These are phyloP conservation scores for Fusarium bactridioides DNA, from an alignment of 2,329 filamentous ascomycete species.

Conservation along the genomic window DNA sequence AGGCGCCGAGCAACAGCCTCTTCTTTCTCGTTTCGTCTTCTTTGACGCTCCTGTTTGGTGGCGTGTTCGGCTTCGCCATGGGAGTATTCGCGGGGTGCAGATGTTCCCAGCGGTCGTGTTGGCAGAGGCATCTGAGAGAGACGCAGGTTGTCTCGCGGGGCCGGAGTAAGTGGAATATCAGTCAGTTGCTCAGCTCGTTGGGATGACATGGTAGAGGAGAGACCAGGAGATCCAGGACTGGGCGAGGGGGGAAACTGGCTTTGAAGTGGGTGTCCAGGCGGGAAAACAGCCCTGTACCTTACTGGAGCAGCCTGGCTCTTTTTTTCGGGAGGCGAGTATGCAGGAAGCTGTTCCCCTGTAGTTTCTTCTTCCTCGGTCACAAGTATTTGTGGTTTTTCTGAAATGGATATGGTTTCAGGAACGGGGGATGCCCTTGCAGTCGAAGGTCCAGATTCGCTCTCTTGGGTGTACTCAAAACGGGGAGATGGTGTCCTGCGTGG, in stretches of 20 bases:
- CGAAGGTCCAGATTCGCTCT: constrained; percentile 26
- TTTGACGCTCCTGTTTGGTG: constrained; percentile 59
- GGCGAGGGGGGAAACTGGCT: constrained; percentile 64
- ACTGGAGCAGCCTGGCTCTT: constrained; percentile 46
- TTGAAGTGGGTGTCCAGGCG: constrained; percentile 59
- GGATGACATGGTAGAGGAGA: constrained; percentile 68
- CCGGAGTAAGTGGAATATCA: constrained; percentile 64
- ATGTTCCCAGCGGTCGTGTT: constrained; percentile 55
- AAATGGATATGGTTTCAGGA: constrained; percentile 23
- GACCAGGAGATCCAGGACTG: constrained; percentile 67
- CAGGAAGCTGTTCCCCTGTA: constrained; percentile 57
- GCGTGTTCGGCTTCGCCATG: constrained; percentile 50
- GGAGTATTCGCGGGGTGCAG: constrained; percentile 55
- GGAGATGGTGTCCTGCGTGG: constrained; percentile 48
- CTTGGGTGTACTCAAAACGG: constrained; percentile 18
- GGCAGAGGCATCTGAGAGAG: constrained; percentile 48
- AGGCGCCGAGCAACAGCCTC: constrained; percentile 65
- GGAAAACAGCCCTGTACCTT: constrained; percentile 66
- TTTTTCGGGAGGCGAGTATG: constrained; percentile 61
- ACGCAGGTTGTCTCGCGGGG: constrained; percentile 32
- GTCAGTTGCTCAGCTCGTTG: constrained; percentile 68
- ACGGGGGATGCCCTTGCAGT: constrained; percentile 29
- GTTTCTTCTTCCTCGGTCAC: constrained; percentile 47
- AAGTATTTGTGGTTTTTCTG: constrained; percentile 52
- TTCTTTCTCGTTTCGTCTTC: constrained; percentile 70